Evolutionary conservation across 768 basidiomycete genomes (phyloP), one percentile per base, ranked within the genome.

Genomic region (Rhodocollybia butyracea): DNA sequence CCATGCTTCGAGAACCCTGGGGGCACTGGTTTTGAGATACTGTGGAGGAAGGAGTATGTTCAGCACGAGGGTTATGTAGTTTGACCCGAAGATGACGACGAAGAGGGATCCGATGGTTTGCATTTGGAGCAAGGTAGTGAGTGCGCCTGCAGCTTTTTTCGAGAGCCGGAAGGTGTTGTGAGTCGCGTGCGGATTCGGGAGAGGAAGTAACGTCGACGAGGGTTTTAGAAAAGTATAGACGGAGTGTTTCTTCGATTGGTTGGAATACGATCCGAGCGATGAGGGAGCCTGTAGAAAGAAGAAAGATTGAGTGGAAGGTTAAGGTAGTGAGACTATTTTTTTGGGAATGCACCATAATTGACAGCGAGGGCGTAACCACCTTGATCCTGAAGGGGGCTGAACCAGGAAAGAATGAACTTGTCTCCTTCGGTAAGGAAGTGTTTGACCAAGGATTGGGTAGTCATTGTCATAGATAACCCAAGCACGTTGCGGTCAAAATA

Each of bases 371-470:
- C 96, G 68, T 97, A 98, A 1, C 94, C 95, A 3, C 93, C 96
- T 70, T 98, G 94, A 66, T 95, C 89, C 43, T 84, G 76, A 47
- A 96, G 72, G 29, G 89, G 85, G 57, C 93, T 94, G 64, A 92
- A 84, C 66, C 81, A 83, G 0, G 91, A 91, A 17, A 99, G 77
- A 11, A 96, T 80, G 41, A 98, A 73, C 64, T 97, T 93, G 68
- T 99, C 97, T 3, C 92, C 94, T 65, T 98, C 97, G 0, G 96
- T 98, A 26, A 99, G 74, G 59, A 98, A 81, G 68, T 98, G 97
- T 68, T 99, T 99, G 59, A 98, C 77, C 2, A 97, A 59, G 0
- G 90, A 93, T 67, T 98, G 97, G 1, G 77, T 77, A 21, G 93
- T 94, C 84, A 98, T 90, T 0, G 88, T 91, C 48, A 83, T 69